Conservation (phyloP, 208 protist species). For the Crithidia thermophila region DNA sequence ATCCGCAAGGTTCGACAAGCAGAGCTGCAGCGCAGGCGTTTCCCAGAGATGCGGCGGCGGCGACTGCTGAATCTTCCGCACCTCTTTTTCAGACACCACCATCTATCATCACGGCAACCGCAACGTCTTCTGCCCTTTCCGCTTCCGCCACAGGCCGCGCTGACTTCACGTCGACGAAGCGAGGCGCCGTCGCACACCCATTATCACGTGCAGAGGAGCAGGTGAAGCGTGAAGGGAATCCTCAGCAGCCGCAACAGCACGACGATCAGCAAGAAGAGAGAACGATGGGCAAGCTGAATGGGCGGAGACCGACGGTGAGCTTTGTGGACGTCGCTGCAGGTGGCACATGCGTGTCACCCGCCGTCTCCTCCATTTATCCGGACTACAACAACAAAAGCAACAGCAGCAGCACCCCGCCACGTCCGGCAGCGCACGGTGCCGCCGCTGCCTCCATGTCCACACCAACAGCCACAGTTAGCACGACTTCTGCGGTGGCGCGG, state of each 20-base stretch:
- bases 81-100: not conserved
- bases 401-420: not conserved
- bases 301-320: too few species aligned
- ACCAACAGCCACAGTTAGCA: not conserved
- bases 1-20: not conserved
- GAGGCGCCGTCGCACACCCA: too few species aligned
- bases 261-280: not conserved
- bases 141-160: too few species aligned
- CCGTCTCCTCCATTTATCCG: not conserved
- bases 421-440: not conserved
- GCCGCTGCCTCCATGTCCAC: not conserved
- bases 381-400: not conserved
- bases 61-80: too few species aligned
- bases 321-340: too few species aligned
- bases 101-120: not conserved
- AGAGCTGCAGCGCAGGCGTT: not conserved
- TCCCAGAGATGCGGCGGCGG: too few species aligned
- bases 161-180: too few species aligned
- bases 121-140: too few species aligned
- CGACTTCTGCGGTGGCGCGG: not conserved
- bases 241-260: not conserved
- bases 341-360: too few species aligned
- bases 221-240: too few species aligned
- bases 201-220: too few species aligned
- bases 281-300: not conserved